A percentile compares a stretch with the other conserved stretches of the same genome.
Evolutionary conservation across 192 early-diverging fungal species (phyloP).

Genomic region (Coemansia guatemalensis): DNA sequence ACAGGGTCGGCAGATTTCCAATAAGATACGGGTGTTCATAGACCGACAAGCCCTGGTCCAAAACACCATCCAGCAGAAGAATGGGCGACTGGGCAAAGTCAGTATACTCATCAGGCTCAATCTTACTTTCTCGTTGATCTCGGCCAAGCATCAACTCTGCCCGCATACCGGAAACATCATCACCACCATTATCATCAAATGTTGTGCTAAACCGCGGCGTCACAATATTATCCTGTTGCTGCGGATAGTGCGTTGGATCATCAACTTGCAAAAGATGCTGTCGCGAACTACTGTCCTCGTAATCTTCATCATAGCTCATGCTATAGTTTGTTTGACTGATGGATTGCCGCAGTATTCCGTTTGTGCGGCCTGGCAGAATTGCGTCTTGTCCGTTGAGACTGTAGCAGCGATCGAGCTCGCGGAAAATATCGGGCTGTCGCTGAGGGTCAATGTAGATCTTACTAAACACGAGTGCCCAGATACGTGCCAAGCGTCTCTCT

Average conservation of each 20-base stretch:
- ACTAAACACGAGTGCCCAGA: conserved; percentile 29
- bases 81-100: conserved; percentile 75
- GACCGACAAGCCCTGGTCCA: conserved; percentile 68
- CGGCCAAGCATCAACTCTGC: conserved; percentile 45
- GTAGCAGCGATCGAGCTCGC: conserved; percentile 40
- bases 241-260: background rate
- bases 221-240: background rate
- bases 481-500: background rate
- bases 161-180: conserved; percentile 13
- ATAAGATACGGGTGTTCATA: conserved; percentile 68
- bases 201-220: conserved; percentile 42
- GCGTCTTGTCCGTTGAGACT: conserved; percentile 18
- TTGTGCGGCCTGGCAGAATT: background rate
- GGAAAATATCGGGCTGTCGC: conserved; percentile 21
- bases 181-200: conserved; percentile 20
- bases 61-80: conserved; percentile 64
- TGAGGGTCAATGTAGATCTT: conserved; percentile 51
- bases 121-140: conserved; percentile 65
- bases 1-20: conserved; percentile 66
- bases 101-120: conserved; percentile 63
- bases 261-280: background rate
- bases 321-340: conserved; percentile 10
- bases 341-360: background rate
- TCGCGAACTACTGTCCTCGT: background rate
- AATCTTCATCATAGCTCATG: conserved; percentile 4